phyloP scores from a whole-genome alignment of 345 rosid species.

The Erysimum cheiranthoides region DNA sequence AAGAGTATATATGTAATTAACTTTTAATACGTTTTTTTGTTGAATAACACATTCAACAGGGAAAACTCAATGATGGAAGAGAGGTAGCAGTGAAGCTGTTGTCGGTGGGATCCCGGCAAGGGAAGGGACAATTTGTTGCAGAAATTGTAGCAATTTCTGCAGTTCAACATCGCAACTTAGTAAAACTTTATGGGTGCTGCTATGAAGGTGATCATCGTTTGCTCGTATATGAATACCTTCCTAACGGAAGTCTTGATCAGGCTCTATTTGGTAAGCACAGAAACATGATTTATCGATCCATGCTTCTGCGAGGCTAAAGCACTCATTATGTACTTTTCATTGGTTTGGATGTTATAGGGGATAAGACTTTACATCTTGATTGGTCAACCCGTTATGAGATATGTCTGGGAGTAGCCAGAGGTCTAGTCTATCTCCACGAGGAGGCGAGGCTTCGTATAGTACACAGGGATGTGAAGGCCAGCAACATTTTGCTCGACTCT shows the following conservation, averaged over 20 bases:
- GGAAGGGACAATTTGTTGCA: conserved; percentile 64
- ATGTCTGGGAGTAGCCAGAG: conserved; percentile 61
- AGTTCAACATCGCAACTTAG: conserved; percentile 44
- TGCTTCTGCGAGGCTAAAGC: neutral
- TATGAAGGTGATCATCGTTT: conserved; percentile 44
- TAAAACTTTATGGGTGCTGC: conserved; percentile 45
- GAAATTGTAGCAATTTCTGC: conserved; percentile 58
- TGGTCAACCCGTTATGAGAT: conserved; percentile 62
- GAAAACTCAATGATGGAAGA: conserved; percentile 43
- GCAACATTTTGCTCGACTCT: conserved; percentile 61
- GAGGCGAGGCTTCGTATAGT: conserved; percentile 64
- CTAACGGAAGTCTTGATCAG: conserved; percentile 39
- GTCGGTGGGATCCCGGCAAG: conserved; percentile 63
- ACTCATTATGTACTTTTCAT: conserved; percentile 1
- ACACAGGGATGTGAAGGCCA: conserved; percentile 68
- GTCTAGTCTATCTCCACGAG: conserved; percentile 62
- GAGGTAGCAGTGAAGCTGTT: conserved; percentile 64
- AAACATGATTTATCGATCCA: conserved; percentile 3
- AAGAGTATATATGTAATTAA: neutral
- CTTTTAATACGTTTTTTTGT: neutral
- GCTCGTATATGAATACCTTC: conserved; percentile 50
- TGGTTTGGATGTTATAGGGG: conserved; percentile 45
- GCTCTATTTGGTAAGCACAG: conserved; percentile 35
- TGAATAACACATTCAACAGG: conserved; percentile 25
- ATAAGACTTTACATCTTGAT: conserved; percentile 47